Base-by-base conservation (phyloP, 495 filamentous ascomycete genomes). In the Penicillium desertorum region DNA sequence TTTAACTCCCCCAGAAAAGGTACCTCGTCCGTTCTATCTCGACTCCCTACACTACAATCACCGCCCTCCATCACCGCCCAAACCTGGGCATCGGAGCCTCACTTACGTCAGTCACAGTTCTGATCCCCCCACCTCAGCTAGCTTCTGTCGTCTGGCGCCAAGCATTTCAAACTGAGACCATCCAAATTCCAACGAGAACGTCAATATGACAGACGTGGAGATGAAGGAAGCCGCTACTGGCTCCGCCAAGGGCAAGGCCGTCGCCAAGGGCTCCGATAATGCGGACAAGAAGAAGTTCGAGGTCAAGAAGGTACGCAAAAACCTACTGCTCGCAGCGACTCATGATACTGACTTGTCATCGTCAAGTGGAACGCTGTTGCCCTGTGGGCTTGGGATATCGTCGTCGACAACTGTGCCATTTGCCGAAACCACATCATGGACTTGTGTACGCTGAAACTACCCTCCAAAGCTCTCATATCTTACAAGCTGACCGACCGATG, bases 371-470 rank as follows among this genome's bases (percentile, higher is more conserved):
- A 97, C 62, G 94, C 95, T 1, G 94, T 99, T n/a, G 90, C 94
- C 34, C 80, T 99, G 3, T 99, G 94, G 94, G 95, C 94, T 2
- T 99, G 94, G 94, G 94, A 99, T 74, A 99, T 99, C 51, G 93
- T 99, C 12, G 94, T 99, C 51, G 94, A 99, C 77, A 99, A 99
- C 80, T 99, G 94, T 72, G 94, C 94, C 57, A 99, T 99, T 67
- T 99, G 94, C 78, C 85, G 94, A 63, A 99, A 99, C 68, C 94
- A 99, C 70, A 99, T 99, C 71, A 99, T 99, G 94, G 94, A 99
- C 71, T 79, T 99, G 27, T 99, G 92, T 92, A 81, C 59, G 85
- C 37, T 17, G 12, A 30, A 27, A 10, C 22, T 32, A 12, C 12
- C 2, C 20, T 6, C 39, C 39, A 12, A 7, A 22, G 10, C n/a